Base-by-base conservation (phyloP, 371 early-diverging fungal genomes). In the Gilbertella persicaria region DNA sequence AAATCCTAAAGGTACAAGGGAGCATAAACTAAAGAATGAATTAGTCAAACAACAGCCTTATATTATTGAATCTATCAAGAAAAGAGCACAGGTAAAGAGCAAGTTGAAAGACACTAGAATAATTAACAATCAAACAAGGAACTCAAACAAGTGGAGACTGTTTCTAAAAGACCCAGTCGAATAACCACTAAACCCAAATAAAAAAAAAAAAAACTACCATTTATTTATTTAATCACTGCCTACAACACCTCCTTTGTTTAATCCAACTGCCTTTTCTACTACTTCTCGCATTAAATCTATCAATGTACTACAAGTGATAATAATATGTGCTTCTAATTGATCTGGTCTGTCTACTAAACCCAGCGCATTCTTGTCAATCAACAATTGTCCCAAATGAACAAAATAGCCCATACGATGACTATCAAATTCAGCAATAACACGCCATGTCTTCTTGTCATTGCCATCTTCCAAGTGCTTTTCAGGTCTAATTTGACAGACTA, bases 201-300 rank as follows among this genome's bases (percentile, higher is more conserved):
- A 24, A 23, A 19, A 42, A 23, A 42, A 14, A 12, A 13, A 42
- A 41, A 24, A 19, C 21, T 24, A 24, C 24, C 43, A 21, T n/a
- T n/a, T n/a, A n/a, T n/a, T n/a, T 25, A n/a, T 37, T 28, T 56
- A 71, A 42, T 62, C 65, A 40, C 78, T 71, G 16, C 68, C 66
- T 36, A 70, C 71, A n/a, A 75, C 66, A 37, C 77, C 69, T 10
- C 76, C 71, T 49, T 70, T 65, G 13, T 67, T 60, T n/a, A 80
- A 33, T 1, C 73, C 74, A 20, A 75, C 65, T 1, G 72, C 78
- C 39, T 79, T 73, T 55, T 79, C 74, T 6, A 79, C 79, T 0
- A 73, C 70, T 50, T 75, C 79, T 17, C 75, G 61, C 76, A 75
- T 71, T 14, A 78, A 46, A 54, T 78, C 78, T 20, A 78, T 65